phyloP scores from a whole-genome alignment of 2,329 filamentous ascomycete species.

The Ophiostoma piceae region DNA sequence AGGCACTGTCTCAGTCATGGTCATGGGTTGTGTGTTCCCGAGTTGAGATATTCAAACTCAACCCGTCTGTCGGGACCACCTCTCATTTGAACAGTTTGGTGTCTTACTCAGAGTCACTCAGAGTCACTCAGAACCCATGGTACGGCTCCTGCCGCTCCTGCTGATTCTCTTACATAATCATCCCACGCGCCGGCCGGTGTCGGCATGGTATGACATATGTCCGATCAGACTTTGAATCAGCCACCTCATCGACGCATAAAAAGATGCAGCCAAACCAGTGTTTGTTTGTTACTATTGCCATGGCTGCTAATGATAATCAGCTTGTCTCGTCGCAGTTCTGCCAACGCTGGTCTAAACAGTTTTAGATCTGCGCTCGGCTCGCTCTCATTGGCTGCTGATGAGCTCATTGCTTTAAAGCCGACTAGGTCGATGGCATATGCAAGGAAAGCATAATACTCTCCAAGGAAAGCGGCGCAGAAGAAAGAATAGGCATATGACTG shows the following conservation, averaged over 20 bases:
- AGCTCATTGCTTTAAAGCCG: conserved; percentile 20
- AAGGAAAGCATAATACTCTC: not conserved
- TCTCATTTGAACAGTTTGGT: not conserved
- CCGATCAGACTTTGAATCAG: not conserved
- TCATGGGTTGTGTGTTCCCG: not conserved
- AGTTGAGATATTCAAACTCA: not conserved
- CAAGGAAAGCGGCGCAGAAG: not conserved
- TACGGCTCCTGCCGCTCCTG: not conserved
- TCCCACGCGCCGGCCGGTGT: not conserved
- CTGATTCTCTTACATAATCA: conserved; percentile 5
- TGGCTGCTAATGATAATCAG: not conserved
- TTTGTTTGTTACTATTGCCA: not conserved
- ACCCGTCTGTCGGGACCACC: not conserved
- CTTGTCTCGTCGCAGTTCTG: not conserved
- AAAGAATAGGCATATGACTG: not conserved
- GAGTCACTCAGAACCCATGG: not conserved
- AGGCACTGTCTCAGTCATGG: not conserved
- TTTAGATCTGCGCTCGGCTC: not conserved
- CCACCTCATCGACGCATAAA: too few relatives aligned
- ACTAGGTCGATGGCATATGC: conserved; percentile 10
- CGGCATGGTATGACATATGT: conserved; percentile 1
- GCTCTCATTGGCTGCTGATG: conserved; percentile 23
- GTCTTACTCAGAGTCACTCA: not conserved
- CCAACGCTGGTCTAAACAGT: not conserved
- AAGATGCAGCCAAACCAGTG: too few relatives aligned